Evolutionary conservation across 2,329 filamentous ascomycete genomes (phyloP).

Genomic region (Xylariales sp.): DNA sequence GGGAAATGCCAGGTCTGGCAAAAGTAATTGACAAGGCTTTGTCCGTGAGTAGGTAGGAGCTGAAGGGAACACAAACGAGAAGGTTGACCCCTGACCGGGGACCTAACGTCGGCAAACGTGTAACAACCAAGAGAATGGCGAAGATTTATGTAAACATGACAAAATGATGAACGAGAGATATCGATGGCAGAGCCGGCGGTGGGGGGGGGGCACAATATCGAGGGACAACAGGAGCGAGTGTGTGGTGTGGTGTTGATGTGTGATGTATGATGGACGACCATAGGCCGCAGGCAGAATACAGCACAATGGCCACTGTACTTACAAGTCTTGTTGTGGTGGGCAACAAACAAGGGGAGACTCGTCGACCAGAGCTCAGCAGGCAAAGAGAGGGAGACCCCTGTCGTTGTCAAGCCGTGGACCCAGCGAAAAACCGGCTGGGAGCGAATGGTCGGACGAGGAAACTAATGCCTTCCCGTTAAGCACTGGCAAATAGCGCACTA

Average conservation of each 20-base stretch:
- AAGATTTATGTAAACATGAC: slow-evolving; percentile 25
- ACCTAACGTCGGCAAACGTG: slow-evolving; percentile 19
- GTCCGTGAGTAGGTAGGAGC: not conserved
- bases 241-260: slow-evolving; percentile 22
- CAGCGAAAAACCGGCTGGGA: slow-evolving; percentile 28
- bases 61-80: slow-evolving; percentile 32
- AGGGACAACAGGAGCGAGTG: slow-evolving; percentile 16
- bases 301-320: slow-evolving; percentile 27
- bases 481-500: slow-evolving; percentile 6
- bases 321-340: slow-evolving; percentile 45
- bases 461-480: slow-evolving; percentile 10
- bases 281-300: slow-evolving; percentile 13
- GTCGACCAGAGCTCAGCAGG: slow-evolving; percentile 32
- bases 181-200: slow-evolving; percentile 12
- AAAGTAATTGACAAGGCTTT: not conserved
- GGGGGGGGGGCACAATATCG: not conserved
- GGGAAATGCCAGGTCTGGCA: not conserved
- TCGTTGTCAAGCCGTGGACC: slow-evolving; percentile 26
- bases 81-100: slow-evolving; percentile 20
- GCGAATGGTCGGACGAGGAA: slow-evolving; percentile 8
- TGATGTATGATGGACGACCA: slow-evolving; percentile 26
- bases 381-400: slow-evolving; percentile 44
- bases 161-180: slow-evolving; percentile 16
- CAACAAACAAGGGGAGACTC: slow-evolving; percentile 38
- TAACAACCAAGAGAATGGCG: slow-evolving; percentile 8